Base-by-base conservation (phyloP, 768 basidiomycete genomes). In the Dacryopinax primogenitus region DNA sequence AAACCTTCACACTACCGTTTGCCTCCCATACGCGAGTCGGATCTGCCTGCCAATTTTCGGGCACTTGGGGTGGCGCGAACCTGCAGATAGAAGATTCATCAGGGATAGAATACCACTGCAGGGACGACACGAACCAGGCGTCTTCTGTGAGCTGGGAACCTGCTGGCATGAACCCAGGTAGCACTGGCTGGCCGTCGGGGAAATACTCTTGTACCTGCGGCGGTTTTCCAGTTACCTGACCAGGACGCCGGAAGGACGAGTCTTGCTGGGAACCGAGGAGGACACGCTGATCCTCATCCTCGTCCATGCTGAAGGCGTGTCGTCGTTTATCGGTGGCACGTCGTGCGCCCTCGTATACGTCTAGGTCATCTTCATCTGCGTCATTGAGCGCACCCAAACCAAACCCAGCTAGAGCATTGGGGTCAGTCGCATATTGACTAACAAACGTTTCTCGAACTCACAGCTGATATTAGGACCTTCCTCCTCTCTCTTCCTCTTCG, bases 311-410 rank as follows among this genome's bases (percentile, higher is more conserved):
- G 70, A 86, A 89, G 6, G 87, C 87, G 45, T 83, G 78, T 37
- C 82, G 78, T 62, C 65, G 62, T 32, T 65, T n/a, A 66, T 76
- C 81, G 67, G 79, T 76, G 16, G 73, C 64, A 1, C 69, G 70
- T 11, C 63, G 62, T 0, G 71, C 32, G 37, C 77, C 75, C 69
- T 91, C 90, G 69, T 93, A 94, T 3, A 92, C 79, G 69, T 93
- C 91, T 34, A 90, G 63, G 71, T 93, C 93, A 72, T 97, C 93
- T 58, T 94, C 91, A 62, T 97, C 94, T 1, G 91, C 93, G 64
- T 96, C 93, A 71, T 95, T 96, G 18, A 92, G 75, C 0, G 89
- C 90, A 3, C 92, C 91, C 18, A 94, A 78, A 36, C 92, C 92
- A 70, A 93, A 95, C 0, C 91, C 92, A 72, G 86, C 89, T 88